A percentile compares a stretch with the other conserved stretches of the same genome.
These are phyloP conservation scores for Boletus fagicola DNA, from an alignment of 768 basidiomycete genomes.

Conservation along the genomic window DNA sequence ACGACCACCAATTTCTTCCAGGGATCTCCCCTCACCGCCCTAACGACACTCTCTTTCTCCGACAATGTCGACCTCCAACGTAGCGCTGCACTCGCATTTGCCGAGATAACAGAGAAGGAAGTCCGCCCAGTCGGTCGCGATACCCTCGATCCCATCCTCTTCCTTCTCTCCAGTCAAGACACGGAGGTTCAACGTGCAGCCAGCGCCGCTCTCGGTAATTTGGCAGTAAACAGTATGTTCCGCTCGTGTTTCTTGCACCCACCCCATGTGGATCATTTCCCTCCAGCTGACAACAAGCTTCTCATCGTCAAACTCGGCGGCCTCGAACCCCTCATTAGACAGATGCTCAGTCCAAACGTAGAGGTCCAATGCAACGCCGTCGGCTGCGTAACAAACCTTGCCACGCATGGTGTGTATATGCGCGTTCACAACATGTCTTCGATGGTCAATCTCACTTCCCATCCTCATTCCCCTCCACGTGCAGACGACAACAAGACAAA, in stretches of 20 bases:
- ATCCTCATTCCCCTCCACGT: conserved; percentile 10
- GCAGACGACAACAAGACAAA: conserved; percentile 99
- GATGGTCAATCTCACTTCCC: conserved; percentile 5
- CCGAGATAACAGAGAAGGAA: conserved; percentile 99
- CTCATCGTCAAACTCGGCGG: conserved; percentile 98
- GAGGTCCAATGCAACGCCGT: conserved; percentile 99
- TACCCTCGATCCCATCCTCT: conserved; percentile 96
- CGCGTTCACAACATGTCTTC: not conserved
- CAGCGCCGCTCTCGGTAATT: conserved; percentile 93
- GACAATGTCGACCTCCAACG: conserved; percentile 99
- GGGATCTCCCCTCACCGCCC: conserved; percentile 85
- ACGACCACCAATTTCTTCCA: conserved; percentile 98
- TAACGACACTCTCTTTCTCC: conserved; percentile 96
- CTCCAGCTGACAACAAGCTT: conserved; percentile 93
- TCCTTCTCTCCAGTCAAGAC: conserved; percentile 95
- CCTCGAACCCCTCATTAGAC: conserved; percentile 94
- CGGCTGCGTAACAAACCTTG: conserved; percentile 97
- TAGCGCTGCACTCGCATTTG: conserved; percentile 96
- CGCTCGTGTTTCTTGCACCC: conserved; percentile 16
- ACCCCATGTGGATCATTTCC: conserved; percentile 10
- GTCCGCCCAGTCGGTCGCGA: conserved; percentile 95
- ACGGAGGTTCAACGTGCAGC: conserved; percentile 98
- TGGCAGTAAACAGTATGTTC: conserved; percentile 93
- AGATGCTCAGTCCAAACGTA: conserved; percentile 98
- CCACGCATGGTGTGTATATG: conserved; percentile 80